A percentile compares a stretch with the other conserved stretches of the same genome.
phyloP scores from a whole-genome alignment of 2,329 filamentous ascomycete genomes.

The Fusarium ambrosium region DNA sequence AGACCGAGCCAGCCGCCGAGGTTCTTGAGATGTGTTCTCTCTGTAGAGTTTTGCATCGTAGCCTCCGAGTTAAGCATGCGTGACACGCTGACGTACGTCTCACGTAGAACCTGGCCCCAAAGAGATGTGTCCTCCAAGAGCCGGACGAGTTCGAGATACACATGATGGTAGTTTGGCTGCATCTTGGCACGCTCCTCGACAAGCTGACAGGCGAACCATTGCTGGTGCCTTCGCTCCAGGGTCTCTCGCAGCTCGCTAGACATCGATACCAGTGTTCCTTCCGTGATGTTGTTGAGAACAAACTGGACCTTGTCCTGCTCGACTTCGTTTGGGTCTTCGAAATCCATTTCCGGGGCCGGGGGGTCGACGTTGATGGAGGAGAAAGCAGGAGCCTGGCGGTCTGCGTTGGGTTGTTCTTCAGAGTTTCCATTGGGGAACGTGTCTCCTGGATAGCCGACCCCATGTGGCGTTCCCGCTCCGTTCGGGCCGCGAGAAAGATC shows the following conservation, averaged over 20 bases:
- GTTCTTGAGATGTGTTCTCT: conserved; percentile 92
- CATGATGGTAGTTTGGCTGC: conserved; percentile 94
- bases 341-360: conserved; percentile 71
- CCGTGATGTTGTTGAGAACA: conserved; percentile 95
- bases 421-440: conserved; percentile 77
- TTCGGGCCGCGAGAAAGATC: conserved; percentile 70
- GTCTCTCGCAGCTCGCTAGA: conserved; percentile 84
- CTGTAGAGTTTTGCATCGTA: conserved; percentile 85
- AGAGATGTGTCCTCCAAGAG: conserved; percentile 83
- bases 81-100: conserved; percentile 89
- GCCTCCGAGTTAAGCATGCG: conserved; percentile 91
- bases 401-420: conserved; percentile 71
- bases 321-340: conserved; percentile 86
- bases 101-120: conserved; percentile 90
- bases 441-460: conserved; percentile 59
- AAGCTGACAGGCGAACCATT: conserved; percentile 96
- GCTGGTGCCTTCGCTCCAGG: conserved; percentile 84
- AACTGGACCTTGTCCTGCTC: conserved; percentile 95
- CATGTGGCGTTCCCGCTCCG: conserved; percentile 57
- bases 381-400: conserved; percentile 79
- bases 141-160: conserved; percentile 91
- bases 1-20: conserved; percentile 94
- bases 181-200: conserved; percentile 97
- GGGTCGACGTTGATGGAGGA: conserved; percentile 82
- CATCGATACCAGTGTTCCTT: conserved; percentile 87